These are phyloP conservation scores for Auricularia cornea DNA, from an alignment of 768 basidiomycete genomes.

Conservation along the genomic window DNA sequence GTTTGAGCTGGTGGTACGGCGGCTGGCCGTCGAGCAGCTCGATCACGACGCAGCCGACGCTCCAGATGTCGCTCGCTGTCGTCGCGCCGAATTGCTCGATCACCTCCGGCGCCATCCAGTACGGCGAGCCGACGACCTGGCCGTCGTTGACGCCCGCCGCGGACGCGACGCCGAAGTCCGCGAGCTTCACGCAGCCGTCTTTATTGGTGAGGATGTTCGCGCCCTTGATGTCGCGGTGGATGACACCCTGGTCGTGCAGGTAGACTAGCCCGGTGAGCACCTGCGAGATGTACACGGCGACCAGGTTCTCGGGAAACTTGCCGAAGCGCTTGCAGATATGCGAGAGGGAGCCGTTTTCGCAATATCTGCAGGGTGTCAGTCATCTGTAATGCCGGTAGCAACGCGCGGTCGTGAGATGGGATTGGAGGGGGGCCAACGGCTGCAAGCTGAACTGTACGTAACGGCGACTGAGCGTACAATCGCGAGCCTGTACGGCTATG, in stretches of 20 bases:
- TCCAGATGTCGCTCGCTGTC: constrained; percentile 97
- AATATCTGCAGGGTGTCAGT: constrained; percentile 47
- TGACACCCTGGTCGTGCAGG: constrained; percentile 98
- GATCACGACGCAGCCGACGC: constrained; percentile 95
- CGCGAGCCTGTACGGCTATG: no score
- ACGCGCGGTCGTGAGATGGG: no score
- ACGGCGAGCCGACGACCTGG: constrained; percentile 94
- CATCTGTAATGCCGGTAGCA: no score
- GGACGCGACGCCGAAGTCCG: constrained; percentile 95
- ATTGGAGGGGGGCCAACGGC: no score
- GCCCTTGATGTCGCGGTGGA: constrained; percentile 98
- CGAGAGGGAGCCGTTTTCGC: constrained; percentile 96
- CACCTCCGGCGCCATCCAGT: constrained; percentile 99
- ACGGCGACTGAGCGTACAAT: no score
- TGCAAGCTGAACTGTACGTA: no score
- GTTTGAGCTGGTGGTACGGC: constrained; percentile 91
- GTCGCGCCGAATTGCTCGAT: constrained; percentile 97
- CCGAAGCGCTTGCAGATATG: constrained; percentile 95
- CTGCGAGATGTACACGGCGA: constrained; percentile 94
- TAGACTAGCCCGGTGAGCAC: constrained; percentile 93
- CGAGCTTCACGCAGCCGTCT: constrained; percentile 96
- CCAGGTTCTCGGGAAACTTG: constrained; percentile 95
- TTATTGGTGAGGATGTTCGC: constrained; percentile 99
- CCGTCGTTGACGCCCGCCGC: constrained; percentile 71
- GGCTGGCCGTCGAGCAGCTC: constrained; percentile 88